Evolutionary conservation across 2,329 filamentous ascomycete species (phyloP), one percentile per base, ranked within the genome.

Genomic region (Ceratocystis cubensis): DNA sequence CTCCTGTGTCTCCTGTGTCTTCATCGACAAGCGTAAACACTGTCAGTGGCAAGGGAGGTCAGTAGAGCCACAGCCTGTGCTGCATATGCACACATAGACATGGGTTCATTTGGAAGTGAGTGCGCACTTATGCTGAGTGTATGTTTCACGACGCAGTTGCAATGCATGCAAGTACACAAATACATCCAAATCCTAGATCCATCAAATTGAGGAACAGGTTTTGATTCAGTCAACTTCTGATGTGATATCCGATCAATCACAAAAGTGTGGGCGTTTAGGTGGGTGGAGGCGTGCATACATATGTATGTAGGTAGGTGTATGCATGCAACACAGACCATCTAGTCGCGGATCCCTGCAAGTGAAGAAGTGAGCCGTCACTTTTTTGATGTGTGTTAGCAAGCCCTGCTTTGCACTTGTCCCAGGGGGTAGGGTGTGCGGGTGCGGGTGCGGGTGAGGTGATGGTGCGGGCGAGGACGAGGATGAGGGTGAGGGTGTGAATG

Each of bases 181-280:
- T 56, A 56, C 50, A 25, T 5, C 6, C 61, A 25, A 33, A 63
- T 44, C 15, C 33, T 25, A 28, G 61, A 45, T 25, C 20, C 44
- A 25, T 63, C 61, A 33, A 48, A 41, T 63, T 63, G 37, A 61
- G 22, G 61, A 63, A 63, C 61, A 63, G 61, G 61, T 63, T 63
- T 63, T 63, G 17, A 2, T 46, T 25, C 50, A 56, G 50, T 56
- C 50, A 56, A 3, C 59, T 41, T 30, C 3, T 25, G 20, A 44
- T 48, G 37, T 10, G 61, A 63, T 46, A 44, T 63, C 22, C 46
- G 33, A 63, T 20, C 20, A 25, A 48, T 63, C 61, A 63, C 3
- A 46, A 63, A 45, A 44, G 30, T 33, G 7, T 33, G 30, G 30
- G 30, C 45, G 17, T 48, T 17, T 48, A 48, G 45, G 45, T 33